Conservation (phyloP, 495 filamentous ascomycete species). For the Penicillium pancosmium region DNA sequence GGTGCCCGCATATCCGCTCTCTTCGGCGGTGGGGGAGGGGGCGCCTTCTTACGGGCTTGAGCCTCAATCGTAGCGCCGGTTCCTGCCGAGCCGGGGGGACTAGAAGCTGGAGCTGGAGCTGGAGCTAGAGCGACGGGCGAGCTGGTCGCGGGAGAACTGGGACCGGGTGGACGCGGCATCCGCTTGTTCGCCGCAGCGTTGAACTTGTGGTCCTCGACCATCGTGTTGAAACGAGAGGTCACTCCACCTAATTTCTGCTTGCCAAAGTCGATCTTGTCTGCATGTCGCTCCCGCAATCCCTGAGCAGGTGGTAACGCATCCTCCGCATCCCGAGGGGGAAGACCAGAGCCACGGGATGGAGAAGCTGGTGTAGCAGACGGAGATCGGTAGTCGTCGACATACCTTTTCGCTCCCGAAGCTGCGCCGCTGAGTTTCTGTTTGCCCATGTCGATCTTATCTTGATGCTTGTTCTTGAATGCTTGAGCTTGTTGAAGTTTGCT, state of each 20-base stretch:
- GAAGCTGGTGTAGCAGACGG: conserved; percentile 34
- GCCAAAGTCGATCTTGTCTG: conserved; percentile 70
- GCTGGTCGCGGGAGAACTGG: conserved; percentile 18
- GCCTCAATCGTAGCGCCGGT: conserved; percentile 14
- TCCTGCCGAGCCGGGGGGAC: background rate
- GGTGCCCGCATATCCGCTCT: conserved; percentile 48
- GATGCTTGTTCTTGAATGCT: conserved; percentile 58
- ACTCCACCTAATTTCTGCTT: conserved; percentile 59
- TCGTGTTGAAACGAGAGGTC: conserved; percentile 35
- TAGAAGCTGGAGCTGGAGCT: background rate
- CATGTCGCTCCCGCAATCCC: conserved; percentile 36
- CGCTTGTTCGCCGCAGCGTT: conserved; percentile 34
- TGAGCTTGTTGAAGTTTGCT: conserved; percentile 10
- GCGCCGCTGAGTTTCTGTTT: conserved; percentile 59
- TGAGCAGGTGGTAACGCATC: conserved; percentile 25
- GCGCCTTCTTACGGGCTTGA: conserved; percentile 60
- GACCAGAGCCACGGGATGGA: conserved; percentile 7
- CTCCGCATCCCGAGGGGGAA: conserved; percentile 3
- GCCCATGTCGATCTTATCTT: conserved; percentile 70
- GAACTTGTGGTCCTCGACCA: conserved; percentile 38
- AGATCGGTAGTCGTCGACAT: conserved; percentile 38
- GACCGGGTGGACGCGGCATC: conserved; percentile 33
- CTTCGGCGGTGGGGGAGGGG: conserved; percentile 70
- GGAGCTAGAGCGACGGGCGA: background rate
- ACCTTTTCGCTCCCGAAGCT: conserved; percentile 37